Conservation (phyloP, 495 filamentous ascomycete genomes). For the Cairneyella variabilis region DNA sequence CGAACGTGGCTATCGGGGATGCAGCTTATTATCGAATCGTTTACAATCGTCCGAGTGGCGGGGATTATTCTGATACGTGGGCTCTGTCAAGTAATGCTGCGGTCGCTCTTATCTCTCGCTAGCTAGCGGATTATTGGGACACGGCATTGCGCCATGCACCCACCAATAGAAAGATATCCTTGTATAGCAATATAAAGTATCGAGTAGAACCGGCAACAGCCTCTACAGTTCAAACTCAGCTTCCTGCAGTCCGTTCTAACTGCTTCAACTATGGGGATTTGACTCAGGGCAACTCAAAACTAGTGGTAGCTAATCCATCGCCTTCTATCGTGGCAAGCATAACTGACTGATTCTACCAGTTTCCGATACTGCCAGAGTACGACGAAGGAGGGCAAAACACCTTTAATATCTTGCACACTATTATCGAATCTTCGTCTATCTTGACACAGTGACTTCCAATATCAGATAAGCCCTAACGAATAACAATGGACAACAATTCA, state of each 20-base stretch:
- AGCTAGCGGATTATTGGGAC: not conserved
- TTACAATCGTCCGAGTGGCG: not conserved
- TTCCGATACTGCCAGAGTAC: not conserved
- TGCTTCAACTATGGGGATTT: not conserved
- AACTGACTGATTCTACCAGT: not conserved
- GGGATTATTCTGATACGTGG: not conserved
- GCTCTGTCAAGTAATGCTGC: not conserved
- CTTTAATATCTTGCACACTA: not conserved
- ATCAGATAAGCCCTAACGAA: not conserved
- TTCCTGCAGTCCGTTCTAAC: not conserved
- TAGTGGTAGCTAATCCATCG: not conserved
- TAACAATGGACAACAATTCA: not conserved
- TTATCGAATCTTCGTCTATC: not conserved
- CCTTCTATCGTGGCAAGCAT: not conserved
- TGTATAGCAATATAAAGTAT: not conserved
- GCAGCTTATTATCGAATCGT: not conserved
- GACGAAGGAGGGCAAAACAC: not conserved
- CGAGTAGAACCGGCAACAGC: not conserved
- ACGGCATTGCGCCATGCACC: not conserved
- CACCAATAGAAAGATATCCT: not conserved
- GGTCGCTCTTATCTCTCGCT: not conserved
- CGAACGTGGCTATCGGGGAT: not conserved
- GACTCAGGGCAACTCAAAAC: not conserved
- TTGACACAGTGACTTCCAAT: not conserved
- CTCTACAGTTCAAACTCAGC: not conserved